Conservation (phyloP, 805 yeast species). For the Starmera pachycereana region DNA sequence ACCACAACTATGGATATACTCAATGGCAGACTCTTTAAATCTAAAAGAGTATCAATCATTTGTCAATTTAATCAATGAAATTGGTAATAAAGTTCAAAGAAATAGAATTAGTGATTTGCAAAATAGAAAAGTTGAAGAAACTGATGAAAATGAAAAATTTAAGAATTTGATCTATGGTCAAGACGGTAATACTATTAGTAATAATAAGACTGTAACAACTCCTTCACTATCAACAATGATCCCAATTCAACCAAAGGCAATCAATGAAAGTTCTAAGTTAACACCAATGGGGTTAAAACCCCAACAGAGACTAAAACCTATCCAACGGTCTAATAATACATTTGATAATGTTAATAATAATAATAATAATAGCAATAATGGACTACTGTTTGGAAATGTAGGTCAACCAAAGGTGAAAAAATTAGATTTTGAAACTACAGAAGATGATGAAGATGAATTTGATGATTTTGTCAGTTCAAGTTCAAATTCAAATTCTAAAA, state of each 20-base stretch:
- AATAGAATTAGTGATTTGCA: slow-evolving; percentile 20
- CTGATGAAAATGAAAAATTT: slow-evolving; percentile 14
- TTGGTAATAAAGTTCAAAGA: slow-evolving; percentile 34
- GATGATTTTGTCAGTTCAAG: too few relatives aligned
- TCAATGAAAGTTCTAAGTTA: slow-evolving; percentile 6
- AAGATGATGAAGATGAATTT: too few relatives aligned
- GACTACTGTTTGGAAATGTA: too few relatives aligned
- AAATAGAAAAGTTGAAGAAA: slow-evolving; percentile 15
- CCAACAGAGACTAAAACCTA: too few relatives aligned
- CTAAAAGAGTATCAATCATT: slow-evolving; percentile 30
- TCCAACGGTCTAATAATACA: too few relatives aligned
- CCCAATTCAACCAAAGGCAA: slow-evolving; percentile 7
- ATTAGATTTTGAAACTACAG: too few relatives aligned
- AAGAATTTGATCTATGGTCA: slow-evolving; percentile 9
- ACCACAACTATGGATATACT: slow-evolving; percentile 41
- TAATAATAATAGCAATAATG: too few relatives aligned
- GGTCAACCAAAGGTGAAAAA: too few relatives aligned
- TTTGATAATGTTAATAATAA: too few relatives aligned
- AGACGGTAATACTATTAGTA: slow-evolving; percentile 11
- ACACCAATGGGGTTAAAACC: too few relatives aligned
- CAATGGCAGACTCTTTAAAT: slow-evolving; percentile 35
- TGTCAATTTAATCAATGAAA: slow-evolving; percentile 27
- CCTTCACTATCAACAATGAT: slow-evolving; percentile 4
- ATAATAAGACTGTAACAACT: slow-evolving; percentile 1
- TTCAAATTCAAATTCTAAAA: too few relatives aligned